Percentiles rank a stretch among this genome's conserved stretches.
Conservation (phyloP, 106 monocot species). For the Chionographis japonica region DNA sequence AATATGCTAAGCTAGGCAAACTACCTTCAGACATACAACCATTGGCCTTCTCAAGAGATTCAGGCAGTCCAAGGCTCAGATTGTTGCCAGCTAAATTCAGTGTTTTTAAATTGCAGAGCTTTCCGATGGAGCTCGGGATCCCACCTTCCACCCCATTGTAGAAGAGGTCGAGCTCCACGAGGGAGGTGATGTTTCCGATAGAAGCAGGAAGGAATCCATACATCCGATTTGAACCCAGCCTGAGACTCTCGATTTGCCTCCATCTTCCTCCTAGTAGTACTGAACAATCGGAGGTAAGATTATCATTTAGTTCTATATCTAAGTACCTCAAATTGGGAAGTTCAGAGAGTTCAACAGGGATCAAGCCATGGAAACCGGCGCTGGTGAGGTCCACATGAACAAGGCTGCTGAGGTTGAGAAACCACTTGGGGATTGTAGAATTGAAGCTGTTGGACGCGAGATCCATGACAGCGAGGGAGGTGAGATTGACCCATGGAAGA, state of each 20-base stretch:
- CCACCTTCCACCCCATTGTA: background rate
- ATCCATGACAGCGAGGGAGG: conserved; percentile 8
- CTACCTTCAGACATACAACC: background rate
- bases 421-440: conserved; percentile 10
- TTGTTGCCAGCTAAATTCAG: conserved; percentile 6
- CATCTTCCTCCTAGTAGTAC: background rate
- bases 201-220: conserved; percentile 3
- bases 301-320: background rate
- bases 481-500: conserved; percentile 8
- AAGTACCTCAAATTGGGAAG: conserved; percentile 12
- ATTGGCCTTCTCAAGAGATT: background rate
- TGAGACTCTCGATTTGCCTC: background rate
- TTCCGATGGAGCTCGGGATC: conserved; percentile 7
- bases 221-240: background rate
- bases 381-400: background rate
- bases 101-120: conserved; percentile 8
- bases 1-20: background rate
- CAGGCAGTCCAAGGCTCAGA: conserved; percentile 1
- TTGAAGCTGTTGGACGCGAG: conserved; percentile 7
- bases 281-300: conserved; percentile 3
- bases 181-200: conserved; percentile 7
- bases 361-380: background rate
- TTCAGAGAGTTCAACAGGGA: background rate
- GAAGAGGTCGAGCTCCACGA: conserved; percentile 6
- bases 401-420: conserved; percentile 7